Percentiles rank a stretch among this genome's conserved stretches.
These are phyloP conservation scores for Mycosphaerella arachidis DNA, from an alignment of 2,329 filamentous ascomycete species.

Conservation along the genomic window DNA sequence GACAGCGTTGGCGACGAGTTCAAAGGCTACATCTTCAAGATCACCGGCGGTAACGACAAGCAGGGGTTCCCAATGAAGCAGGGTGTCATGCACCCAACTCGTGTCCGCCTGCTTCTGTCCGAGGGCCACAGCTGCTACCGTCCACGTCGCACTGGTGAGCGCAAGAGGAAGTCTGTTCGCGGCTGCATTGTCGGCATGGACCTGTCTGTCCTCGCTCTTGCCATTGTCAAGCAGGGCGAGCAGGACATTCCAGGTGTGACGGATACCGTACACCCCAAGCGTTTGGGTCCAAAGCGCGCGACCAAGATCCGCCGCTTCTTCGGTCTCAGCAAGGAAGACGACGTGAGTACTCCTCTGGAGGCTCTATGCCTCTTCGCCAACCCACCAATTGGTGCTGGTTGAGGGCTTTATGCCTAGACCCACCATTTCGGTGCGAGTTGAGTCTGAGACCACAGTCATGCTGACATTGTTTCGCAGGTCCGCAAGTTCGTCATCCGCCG, in stretches of 20 bases:
- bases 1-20: slow-evolving; percentile 98
- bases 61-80: slow-evolving; percentile 99
- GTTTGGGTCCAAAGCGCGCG: slow-evolving; percentile 97
- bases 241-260: slow-evolving; percentile 90
- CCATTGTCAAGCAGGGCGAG: slow-evolving; percentile 98
- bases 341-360: slow-evolving; percentile 70
- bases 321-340: slow-evolving; percentile 99
- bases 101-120: slow-evolving; percentile 93
- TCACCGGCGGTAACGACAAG: slow-evolving; percentile 99
- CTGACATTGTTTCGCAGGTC: slow-evolving; percentile 56
- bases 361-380: slow-evolving; percentile 57
- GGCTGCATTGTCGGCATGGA: slow-evolving; percentile 98
- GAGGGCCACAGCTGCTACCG: slow-evolving; percentile 99
- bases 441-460: slow-evolving; percentile 32
- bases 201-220: slow-evolving; percentile 87
- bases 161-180: slow-evolving; percentile 98
- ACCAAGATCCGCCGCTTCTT: slow-evolving; percentile 99
- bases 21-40: slow-evolving; percentile 99
- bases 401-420: slow-evolving; percentile 7
- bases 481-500: slow-evolving; percentile 99
- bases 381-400: slow-evolving; percentile 14
- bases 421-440: slow-evolving; percentile 23
- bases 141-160: slow-evolving; percentile 93
- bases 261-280: slow-evolving; percentile 98
- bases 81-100: slow-evolving; percentile 97